Percentiles rank a stretch among this genome's conserved stretches.
Conservation (phyloP, 2,329 filamentous ascomycete genomes). For the Colletotrichum higginsianum region DNA sequence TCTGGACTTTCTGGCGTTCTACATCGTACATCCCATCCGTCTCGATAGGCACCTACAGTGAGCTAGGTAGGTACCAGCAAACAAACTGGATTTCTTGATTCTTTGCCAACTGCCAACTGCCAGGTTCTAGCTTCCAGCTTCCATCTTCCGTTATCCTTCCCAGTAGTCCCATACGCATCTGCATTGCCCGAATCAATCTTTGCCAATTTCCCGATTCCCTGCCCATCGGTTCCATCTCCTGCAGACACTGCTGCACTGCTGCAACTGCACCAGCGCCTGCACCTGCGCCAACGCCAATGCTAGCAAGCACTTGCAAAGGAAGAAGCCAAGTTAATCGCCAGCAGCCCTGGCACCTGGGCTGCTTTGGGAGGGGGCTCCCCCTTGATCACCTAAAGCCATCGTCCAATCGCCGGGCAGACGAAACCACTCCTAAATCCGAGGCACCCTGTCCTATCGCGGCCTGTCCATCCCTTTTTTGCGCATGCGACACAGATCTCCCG, state of each 20-base stretch:
- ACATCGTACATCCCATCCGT: no score
- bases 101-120: slow-evolving; percentile 2
- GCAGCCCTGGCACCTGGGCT: no score
- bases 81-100: neutral
- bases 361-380: no score
- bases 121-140: neutral
- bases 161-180: neutral
- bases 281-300: no score
- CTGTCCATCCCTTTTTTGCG: neutral
- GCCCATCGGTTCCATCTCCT: neutral
- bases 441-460: slow-evolving; percentile 26
- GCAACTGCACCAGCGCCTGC: no score
- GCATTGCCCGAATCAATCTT: neutral
- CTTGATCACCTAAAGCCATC: neutral
- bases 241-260: neutral
- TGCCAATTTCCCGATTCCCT: slow-evolving; percentile 1
- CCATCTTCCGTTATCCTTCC: no score
- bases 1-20: slow-evolving; percentile 2
- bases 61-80: no score
- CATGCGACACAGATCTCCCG: neutral
- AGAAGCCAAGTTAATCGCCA: neutral
- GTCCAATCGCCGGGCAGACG: no score
- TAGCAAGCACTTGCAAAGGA: neutral
- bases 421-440: neutral
- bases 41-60: no score